A percentile compares a stretch with the other conserved stretches of the same genome.
phyloP scores from a whole-genome alignment of 192 early-diverging fungal species.

The Blastocladiella britannica region DNA sequence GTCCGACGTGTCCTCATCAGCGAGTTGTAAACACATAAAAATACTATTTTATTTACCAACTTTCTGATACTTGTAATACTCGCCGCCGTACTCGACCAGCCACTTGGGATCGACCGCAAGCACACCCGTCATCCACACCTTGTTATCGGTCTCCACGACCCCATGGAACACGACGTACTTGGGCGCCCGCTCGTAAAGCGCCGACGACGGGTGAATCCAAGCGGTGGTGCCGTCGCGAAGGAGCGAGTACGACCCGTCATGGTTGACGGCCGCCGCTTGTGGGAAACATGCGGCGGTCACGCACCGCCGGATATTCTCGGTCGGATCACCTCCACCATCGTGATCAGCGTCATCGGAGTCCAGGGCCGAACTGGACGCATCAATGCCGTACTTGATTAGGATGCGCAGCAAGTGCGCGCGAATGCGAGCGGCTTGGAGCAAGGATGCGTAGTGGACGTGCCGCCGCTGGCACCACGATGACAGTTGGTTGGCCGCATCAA shows the following conservation, averaged over 20 bases:
- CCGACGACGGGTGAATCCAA: constrained; percentile 1
- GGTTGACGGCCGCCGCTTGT: constrained; percentile 20
- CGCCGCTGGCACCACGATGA: constrained; percentile 19
- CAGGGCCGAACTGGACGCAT: constrained; percentile 10
- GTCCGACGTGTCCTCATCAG: too few species aligned
- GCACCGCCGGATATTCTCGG: constrained; percentile 18
- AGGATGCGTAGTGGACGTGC: constrained; percentile 19
- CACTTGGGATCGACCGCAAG: not conserved
- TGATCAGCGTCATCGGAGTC: too few species aligned
- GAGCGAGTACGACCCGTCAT: constrained; percentile 22
- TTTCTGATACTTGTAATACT: too few species aligned
- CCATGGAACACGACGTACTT: constrained; percentile 25
- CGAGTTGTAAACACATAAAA: too few species aligned
- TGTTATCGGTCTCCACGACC: not conserved
- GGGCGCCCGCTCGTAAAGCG: constrained; percentile 19
- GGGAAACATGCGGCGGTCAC: constrained; percentile 23
- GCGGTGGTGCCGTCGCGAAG: constrained; percentile 13
- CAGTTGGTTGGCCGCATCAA: constrained; percentile 4
- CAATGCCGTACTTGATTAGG: constrained; percentile 9
- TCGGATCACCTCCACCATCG: too few species aligned
- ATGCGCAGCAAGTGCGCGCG: constrained; percentile 17
- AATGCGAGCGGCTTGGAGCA: constrained; percentile 13
- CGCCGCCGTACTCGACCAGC: too few species aligned
- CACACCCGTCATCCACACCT: not conserved
- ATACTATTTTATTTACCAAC: too few species aligned